A percentile compares a stretch with the other conserved stretches of the same genome.
Conservation (phyloP, 495 filamentous ascomycete genomes). For the Penicillium pancosmium region DNA sequence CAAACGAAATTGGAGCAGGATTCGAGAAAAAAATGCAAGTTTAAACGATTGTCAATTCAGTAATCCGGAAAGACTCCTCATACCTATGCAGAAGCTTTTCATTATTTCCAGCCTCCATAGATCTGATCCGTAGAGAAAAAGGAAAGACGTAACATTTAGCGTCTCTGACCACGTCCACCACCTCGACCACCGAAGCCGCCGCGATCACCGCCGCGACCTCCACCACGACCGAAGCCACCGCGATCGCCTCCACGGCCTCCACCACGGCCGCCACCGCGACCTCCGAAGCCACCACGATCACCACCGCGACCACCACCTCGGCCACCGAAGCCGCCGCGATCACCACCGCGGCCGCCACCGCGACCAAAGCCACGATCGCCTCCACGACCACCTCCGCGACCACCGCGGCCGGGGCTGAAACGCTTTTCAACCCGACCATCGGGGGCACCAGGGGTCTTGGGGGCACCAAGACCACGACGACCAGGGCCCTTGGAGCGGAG, state of each 20-base stretch:
- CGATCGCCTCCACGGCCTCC: constrained; percentile 8
- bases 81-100: constrained; percentile 6
- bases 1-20: neutral
- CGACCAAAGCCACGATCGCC: neutral
- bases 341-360: no score
- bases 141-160: constrained; percentile 1
- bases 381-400: neutral
- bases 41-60: constrained; percentile 5
- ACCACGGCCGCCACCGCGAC: constrained; percentile 19
- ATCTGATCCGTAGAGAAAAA: constrained; percentile 1
- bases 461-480: no score
- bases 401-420: constrained; percentile 26
- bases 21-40: neutral
- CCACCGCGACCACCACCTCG: no score
- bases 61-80: constrained; percentile 8
- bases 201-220: neutral
- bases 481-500: constrained; percentile 18
- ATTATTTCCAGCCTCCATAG: constrained; percentile 6
- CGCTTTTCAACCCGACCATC: constrained; percentile 44
- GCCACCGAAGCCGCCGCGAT: no score
- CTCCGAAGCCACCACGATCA: no score
- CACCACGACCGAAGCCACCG: neutral
- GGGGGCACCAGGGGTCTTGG: constrained; percentile 27
- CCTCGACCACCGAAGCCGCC: constrained; percentile 6
- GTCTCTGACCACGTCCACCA: constrained; percentile 9